These are phyloP conservation scores for Shiraia bambusicola DNA, from an alignment of 2,329 filamentous ascomycete genomes.

Conservation along the genomic window DNA sequence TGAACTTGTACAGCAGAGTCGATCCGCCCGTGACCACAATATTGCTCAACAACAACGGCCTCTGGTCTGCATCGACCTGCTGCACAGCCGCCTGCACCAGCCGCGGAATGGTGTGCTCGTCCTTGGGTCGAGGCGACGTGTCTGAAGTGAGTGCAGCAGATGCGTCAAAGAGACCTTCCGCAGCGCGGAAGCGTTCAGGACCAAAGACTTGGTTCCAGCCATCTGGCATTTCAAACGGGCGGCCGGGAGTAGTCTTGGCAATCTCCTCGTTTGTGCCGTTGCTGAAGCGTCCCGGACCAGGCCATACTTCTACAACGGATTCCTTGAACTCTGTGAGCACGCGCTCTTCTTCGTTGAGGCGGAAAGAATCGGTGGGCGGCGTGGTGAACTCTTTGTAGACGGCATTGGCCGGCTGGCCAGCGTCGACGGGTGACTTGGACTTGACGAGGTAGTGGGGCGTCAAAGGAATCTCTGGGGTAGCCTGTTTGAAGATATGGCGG, in stretches of 20 bases:
- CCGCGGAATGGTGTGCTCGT: slow-evolving; percentile 78
- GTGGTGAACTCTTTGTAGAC: slow-evolving; percentile 69
- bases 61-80: slow-evolving; percentile 84
- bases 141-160: slow-evolving; percentile 64
- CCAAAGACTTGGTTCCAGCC: slow-evolving; percentile 96
- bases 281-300: slow-evolving; percentile 69
- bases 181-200: slow-evolving; percentile 79
- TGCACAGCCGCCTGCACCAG: slow-evolving; percentile 76
- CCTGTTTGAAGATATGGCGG: slow-evolving; percentile 71
- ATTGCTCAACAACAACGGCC: slow-evolving; percentile 79
- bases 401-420: slow-evolving; percentile 75
- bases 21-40: slow-evolving; percentile 91
- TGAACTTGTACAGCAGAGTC: slow-evolving; percentile 86
- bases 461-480: slow-evolving; percentile 69
- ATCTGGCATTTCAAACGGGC: slow-evolving; percentile 95
- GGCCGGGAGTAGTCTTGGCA: slow-evolving; percentile 70
- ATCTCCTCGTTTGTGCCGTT: slow-evolving; percentile 69
- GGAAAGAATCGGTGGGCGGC: slow-evolving; percentile 69
- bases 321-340: slow-evolving; percentile 97
- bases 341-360: slow-evolving; percentile 83
- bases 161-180: slow-evolving; percentile 90
- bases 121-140: slow-evolving; percentile 58
- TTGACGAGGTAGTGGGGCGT: slow-evolving; percentile 85
- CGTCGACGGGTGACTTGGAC: slow-evolving; percentile 86
- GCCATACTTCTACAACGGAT: slow-evolving; percentile 92